These are phyloP conservation scores for Phytophthora ramorum DNA, from an alignment of 352 stramenopile species.

Conservation along the genomic window DNA sequence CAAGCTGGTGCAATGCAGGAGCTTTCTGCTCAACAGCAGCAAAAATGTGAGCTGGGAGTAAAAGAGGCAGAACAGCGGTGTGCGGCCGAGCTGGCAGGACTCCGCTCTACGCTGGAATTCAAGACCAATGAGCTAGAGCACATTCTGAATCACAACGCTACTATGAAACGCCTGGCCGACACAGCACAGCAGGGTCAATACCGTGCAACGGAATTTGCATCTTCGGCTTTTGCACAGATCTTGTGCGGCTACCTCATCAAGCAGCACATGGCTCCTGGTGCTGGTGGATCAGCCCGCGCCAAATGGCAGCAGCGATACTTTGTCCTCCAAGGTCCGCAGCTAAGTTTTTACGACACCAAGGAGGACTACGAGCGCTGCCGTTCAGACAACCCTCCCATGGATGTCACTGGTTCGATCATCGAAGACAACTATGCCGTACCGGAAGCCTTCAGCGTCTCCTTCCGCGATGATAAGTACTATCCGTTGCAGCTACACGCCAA, in stretches of 20 bases:
- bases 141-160: constrained; percentile 89
- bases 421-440: constrained; percentile 82
- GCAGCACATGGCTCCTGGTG: constrained; percentile 67
- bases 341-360: constrained; percentile 89
- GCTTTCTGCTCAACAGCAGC: constrained; percentile 74
- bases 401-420: constrained; percentile 75
- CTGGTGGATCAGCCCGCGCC: constrained; percentile 42
- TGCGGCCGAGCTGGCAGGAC: constrained; percentile 62
- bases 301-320: constrained; percentile 92
- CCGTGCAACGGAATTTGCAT: constrained; percentile 84
- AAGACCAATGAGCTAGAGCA: constrained; percentile 90
- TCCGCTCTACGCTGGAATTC: constrained; percentile 82
- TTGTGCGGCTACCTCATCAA: constrained; percentile 89
- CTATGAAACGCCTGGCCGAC: constrained; percentile 85
- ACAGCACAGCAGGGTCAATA: constrained; percentile 88
- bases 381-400: constrained; percentile 82
- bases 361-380: constrained; percentile 87
- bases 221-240: constrained; percentile 70
- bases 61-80: constrained; percentile 83
- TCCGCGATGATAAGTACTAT: constrained; percentile 83
- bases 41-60: constrained; percentile 80
- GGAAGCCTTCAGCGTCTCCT: constrained; percentile 85
- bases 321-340: constrained; percentile 76
- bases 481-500: constrained; percentile 85
- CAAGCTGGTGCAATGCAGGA: constrained; percentile 87